Base-by-base conservation (phyloP, 2,329 filamentous ascomycete genomes). In the Ophiosphaerella narmari region DNA sequence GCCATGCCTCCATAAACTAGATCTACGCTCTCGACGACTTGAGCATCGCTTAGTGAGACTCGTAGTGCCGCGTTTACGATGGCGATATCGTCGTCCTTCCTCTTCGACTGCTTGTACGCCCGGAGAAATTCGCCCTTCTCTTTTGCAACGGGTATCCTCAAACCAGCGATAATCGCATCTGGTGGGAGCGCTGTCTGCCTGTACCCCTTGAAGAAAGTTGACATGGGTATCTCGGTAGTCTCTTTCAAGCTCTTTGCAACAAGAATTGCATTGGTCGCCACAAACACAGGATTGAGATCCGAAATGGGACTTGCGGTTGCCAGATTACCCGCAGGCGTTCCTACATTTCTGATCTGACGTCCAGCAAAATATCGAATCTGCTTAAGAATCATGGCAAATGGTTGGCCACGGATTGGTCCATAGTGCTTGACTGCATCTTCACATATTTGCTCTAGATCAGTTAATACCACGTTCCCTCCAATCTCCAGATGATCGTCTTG, bases 21-120 rank as follows among this genome's bases (percentile, higher is more conserved):
- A 62, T 88, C 90, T 52, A 85, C 86, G 56, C 87, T 86, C 53
- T 86, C 81, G 5, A 97, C 90, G 1, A 84, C 71, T 36, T 93
- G 84, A 1, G 81, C 79, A 2, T 88, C 82, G 34, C 86, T 82
- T 2, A 97, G 75, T 5, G 82, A 84, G 5, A 97, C 80, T 32
- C 90, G 84, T 49, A 97, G 74, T 1, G 93, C 91, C 24, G 89
- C 86, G 41, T 95, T 97, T 21, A 97, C 94, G 63, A 99, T 97
- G 2, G 94, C 94, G 68, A 99, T 97, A 68, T 99, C 94, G 65
- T 99, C 94, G 64, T 99, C 94, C 70, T 97, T 97, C 59, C 94
- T 80, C 78, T 99, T 99, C 0, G 94, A 86, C 72, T 97, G 93
- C 75, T 99, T 99, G 75, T 97, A 97, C 1, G 93, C 87, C 37